Conservation (phyloP, 352 stramenopile genomes). For the Thraustochytrium striatum region DNA sequence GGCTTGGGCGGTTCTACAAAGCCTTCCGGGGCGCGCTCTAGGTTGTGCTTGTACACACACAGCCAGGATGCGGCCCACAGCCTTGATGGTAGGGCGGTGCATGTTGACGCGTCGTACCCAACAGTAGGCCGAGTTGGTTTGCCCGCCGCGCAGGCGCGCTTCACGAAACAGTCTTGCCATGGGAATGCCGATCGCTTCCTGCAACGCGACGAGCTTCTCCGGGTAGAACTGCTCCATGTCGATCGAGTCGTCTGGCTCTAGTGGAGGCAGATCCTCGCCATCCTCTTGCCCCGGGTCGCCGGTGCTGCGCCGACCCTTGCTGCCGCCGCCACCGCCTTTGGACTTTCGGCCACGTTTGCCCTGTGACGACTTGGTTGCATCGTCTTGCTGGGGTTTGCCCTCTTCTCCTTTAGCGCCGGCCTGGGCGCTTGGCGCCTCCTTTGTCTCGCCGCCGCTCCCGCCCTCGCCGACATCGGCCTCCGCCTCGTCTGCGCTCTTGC, state of each 20-base stretch:
- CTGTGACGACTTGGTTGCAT: no score
- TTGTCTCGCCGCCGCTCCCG: neutral
- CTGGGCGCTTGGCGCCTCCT: neutral
- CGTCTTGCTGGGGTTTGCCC: neutral
- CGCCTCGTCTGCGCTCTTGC: neutral
- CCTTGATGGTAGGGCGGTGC: constrained; percentile 22
- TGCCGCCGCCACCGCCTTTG: neutral
- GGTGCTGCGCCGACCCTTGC: neutral
- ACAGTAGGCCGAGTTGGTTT: constrained; percentile 24
- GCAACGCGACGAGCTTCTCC: neutral
- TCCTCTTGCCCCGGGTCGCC: neutral
- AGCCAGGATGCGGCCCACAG: neutral
- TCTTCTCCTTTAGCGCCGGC: neutral
- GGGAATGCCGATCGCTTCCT: neutral
- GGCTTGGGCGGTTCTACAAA: neutral
- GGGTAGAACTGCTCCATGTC: neutral
- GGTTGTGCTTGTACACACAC: constrained; percentile 12
- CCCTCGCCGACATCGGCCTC: neutral
- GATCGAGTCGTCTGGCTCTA: neutral
- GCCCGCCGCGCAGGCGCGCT: neutral
- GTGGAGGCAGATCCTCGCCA: neutral
- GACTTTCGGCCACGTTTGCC: neutral
- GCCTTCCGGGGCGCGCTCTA: neutral
- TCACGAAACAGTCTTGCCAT: constrained; percentile 33
- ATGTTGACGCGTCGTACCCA: neutral